phyloP scores from a whole-genome alignment of 2,329 filamentous ascomycete genomes.

The Colletotrichum sp. region DNA sequence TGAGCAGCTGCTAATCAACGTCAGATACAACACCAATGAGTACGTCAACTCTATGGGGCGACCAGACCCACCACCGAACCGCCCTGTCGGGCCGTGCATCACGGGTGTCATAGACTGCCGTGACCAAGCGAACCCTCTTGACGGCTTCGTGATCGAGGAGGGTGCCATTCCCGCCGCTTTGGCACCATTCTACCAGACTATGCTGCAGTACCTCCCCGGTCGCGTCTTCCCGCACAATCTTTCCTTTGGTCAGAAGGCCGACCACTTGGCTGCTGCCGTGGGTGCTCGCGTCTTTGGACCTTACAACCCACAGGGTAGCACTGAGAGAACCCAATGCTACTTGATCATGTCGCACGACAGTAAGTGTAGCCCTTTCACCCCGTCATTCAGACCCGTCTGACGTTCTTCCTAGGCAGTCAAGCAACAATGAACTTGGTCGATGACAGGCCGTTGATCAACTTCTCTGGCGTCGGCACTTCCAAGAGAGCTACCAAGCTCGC shows the following conservation, averaged over 20 bases:
- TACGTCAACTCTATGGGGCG: constrained; percentile 61
- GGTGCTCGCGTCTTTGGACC: constrained; percentile 63
- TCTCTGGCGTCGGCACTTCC: constrained; percentile 61
- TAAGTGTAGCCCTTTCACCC: neutral
- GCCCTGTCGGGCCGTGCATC: constrained; percentile 66
- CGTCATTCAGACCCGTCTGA: neutral
- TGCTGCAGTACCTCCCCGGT: constrained; percentile 60
- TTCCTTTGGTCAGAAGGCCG: constrained; percentile 42
- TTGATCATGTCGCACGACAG: constrained; percentile 72
- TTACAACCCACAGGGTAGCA: constrained; percentile 57
- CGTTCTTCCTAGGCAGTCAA: constrained; percentile 48
- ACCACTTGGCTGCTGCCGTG: constrained; percentile 49
- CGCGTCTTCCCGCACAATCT: constrained; percentile 43
- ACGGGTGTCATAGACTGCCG: constrained; percentile 67
- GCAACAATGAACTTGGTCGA: constrained; percentile 62
- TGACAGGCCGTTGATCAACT: constrained; percentile 64
- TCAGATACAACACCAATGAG: constrained; percentile 63
- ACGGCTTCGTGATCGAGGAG: constrained; percentile 70
- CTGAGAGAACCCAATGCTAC: constrained; percentile 66
- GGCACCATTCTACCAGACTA: constrained; percentile 57
- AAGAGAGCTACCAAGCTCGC: constrained; percentile 61
- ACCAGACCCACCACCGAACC: constrained; percentile 49
- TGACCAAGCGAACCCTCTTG: constrained; percentile 55
- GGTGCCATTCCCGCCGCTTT: constrained; percentile 64
- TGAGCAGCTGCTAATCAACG: constrained; percentile 16